Evolutionary conservation across 1,139 yeast species (phyloP), one percentile per base, ranked within the genome.

Genomic region (Suhomyces anneliseae): DNA sequence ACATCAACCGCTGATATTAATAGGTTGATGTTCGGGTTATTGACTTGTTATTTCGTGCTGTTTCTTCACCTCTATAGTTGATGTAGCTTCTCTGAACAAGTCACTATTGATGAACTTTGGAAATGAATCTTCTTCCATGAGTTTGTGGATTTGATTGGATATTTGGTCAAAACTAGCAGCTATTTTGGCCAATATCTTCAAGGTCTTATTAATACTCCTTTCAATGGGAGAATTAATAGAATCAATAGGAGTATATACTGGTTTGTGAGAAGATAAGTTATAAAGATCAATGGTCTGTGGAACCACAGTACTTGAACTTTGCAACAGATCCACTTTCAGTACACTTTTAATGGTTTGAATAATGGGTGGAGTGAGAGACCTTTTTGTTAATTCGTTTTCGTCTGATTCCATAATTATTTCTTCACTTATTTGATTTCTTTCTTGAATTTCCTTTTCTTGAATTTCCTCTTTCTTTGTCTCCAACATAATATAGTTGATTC

Each of bases 41-140:
- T 19, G 24, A 6, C 24, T 6, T 4, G 24, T 19, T 19, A 19
- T 19, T 19, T 19, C 24, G 4, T 19, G 24, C 24, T 27, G 29
- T 33, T 33, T 43, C 37, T 36, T 46, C 14, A 52, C 40, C 31
- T 47, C 49, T n/a, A 58, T 42, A 12, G 50, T 54, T 6, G 50
- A 42, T 26, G 51, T 48, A n/a, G 62, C 54, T 19, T 49, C 44
- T 24, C 43, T 50, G 44, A 59, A 65, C 33, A 63, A 49, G 15
- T 60, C 50, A 39, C 74, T 67, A 12, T 64, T 67, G 35, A 85
- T 54, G 55, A 88, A 88, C 62, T 87, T 87, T 2, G 88, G 88
- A 42, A 85, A 71, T 10, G 95, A 86, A 64, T 88, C 96, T 35
- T 66, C 74, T 55, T 84, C 87, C 87, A 89, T 83, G 63, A 88